Percentiles rank a stretch among this genome's conserved stretches.
Evolutionary conservation across 1,284 basidiomycete species (phyloP).

Genomic region (Hemileia vastatrix): DNA sequence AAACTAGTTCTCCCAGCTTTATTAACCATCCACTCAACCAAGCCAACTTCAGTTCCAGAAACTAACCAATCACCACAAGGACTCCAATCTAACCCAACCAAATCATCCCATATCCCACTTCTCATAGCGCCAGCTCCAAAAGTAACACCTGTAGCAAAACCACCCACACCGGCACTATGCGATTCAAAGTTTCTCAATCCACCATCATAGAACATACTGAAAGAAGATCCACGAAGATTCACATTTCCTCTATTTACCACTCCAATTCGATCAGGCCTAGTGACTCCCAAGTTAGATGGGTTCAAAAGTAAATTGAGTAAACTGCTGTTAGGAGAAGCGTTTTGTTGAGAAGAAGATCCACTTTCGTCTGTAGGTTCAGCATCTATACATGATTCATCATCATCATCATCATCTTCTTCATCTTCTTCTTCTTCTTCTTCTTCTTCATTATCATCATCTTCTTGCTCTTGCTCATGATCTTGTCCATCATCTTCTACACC

Average conservation of each 20-base stretch:
- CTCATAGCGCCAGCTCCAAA: neutral
- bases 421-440: slow-evolving; percentile 4
- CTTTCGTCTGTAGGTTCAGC: no score
- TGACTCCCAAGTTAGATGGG: neutral
- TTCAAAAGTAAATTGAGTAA: neutral
- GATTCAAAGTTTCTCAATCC: no score
- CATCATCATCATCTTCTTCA: neutral
- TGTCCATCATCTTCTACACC: neutral
- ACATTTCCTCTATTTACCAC: neutral
- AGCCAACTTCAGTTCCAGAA: slow-evolving; percentile 18
- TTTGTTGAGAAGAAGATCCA: neutral
- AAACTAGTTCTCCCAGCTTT: slow-evolving; percentile 8
- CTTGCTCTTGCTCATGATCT: neutral
- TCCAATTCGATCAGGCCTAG: neutral
- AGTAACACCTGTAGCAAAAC: no score
- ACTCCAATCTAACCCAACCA: slow-evolving; percentile 18
- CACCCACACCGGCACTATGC: no score
- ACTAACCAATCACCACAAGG: slow-evolving; percentile 11
- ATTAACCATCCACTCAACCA: slow-evolving; percentile 23
- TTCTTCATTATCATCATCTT: neutral
- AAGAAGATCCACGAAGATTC: neutral
- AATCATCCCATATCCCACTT: slow-evolving; percentile 20
- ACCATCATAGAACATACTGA: no score
- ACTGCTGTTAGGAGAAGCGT: neutral
- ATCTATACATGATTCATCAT: slow-evolving; percentile 13